Percentiles rank a stretch among this genome's conserved stretches.
Conservation (phyloP, 495 filamentous ascomycete species). For the Aspergillus bridgeri region DNA sequence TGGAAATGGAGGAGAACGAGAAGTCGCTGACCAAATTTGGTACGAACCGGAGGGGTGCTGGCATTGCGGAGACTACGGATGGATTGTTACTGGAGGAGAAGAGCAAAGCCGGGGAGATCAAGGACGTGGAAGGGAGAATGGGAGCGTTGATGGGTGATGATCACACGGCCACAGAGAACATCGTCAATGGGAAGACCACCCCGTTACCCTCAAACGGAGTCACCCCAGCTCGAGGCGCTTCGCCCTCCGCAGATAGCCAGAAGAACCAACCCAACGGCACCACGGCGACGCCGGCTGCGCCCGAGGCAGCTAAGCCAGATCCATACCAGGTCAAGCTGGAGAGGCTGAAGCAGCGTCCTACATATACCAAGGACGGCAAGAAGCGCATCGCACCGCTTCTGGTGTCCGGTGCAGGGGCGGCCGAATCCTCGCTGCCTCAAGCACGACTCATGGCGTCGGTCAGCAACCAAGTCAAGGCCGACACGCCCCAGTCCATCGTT, state of each 20-base stretch:
- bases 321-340: constrained; percentile 66
- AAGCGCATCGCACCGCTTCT: constrained; percentile 91
- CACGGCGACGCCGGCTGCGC: constrained; percentile 24
- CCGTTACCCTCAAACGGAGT: constrained; percentile 39
- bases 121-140: constrained; percentile 90
- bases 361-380: constrained; percentile 94
- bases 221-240: constrained; percentile 35
- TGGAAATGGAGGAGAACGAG: constrained; percentile 82
- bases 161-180: constrained; percentile 26
- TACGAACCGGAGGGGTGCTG: constrained; percentile 76
- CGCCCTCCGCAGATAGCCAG: constrained; percentile 31
- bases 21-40: constrained; percentile 90
- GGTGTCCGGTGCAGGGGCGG: constrained; percentile 77
- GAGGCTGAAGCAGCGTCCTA: constrained; percentile 82
- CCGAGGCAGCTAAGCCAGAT: constrained; percentile 57
- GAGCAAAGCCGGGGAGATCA: constrained; percentile 85
- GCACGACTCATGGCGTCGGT: constrained; percentile 72
- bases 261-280: constrained; percentile 43
- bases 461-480: constrained; percentile 55
- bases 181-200: constrained; percentile 41
- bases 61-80: constrained; percentile 85
- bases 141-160: constrained; percentile 93
- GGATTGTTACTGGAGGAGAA: constrained; percentile 83
- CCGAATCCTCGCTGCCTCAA: constrained; percentile 83
- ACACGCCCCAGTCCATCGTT: constrained; percentile 78